phyloP scores from a whole-genome alignment of 352 stramenopile genomes.

The Phytophthora pisi region DNA sequence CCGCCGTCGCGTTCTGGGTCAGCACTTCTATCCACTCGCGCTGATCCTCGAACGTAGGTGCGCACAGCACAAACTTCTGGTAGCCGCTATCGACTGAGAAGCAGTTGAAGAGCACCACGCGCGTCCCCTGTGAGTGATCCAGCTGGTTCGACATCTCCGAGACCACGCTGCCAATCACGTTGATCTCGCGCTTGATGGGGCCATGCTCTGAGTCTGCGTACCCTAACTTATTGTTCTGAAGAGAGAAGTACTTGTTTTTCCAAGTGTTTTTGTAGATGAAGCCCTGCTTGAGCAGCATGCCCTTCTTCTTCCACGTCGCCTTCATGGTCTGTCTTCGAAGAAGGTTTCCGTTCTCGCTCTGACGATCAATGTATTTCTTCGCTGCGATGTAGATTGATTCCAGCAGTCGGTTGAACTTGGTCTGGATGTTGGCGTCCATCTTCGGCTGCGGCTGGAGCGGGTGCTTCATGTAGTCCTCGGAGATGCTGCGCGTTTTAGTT shows the following conservation, averaged over 20 bases:
- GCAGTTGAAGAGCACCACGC: constrained; percentile 88
- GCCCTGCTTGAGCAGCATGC: constrained; percentile 83
- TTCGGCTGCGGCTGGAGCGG: constrained; percentile 67
- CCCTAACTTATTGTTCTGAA: constrained; percentile 89
- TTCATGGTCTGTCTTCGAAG: constrained; percentile 69
- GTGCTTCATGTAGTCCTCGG: constrained; percentile 76
- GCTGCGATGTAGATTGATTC: constrained; percentile 87
- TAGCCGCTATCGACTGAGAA: constrained; percentile 87
- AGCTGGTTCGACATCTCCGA: constrained; percentile 88
- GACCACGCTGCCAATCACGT: constrained; percentile 81
- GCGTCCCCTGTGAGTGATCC: constrained; percentile 85
- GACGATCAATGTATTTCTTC: constrained; percentile 85
- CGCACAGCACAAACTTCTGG: constrained; percentile 82
- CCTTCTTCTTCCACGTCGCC: constrained; percentile 92
- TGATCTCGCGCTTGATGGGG: constrained; percentile 88
- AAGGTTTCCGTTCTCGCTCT: constrained; percentile 67
- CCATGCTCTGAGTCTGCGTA: constrained; percentile 84
- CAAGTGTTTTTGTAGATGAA: constrained; percentile 93
- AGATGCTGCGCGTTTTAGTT: constrained; percentile 73
- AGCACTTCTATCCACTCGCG: constrained; percentile 90
- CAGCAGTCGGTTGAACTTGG: constrained; percentile 81
- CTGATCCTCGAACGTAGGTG: constrained; percentile 87
- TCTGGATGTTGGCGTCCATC: constrained; percentile 87
- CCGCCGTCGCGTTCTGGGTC: constrained; percentile 81
- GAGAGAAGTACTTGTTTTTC: constrained; percentile 87